A percentile compares a stretch with the other conserved stretches of the same genome.
phyloP scores from a whole-genome alignment of 768 basidiomycete species.

The Cubamyces sp. region DNA sequence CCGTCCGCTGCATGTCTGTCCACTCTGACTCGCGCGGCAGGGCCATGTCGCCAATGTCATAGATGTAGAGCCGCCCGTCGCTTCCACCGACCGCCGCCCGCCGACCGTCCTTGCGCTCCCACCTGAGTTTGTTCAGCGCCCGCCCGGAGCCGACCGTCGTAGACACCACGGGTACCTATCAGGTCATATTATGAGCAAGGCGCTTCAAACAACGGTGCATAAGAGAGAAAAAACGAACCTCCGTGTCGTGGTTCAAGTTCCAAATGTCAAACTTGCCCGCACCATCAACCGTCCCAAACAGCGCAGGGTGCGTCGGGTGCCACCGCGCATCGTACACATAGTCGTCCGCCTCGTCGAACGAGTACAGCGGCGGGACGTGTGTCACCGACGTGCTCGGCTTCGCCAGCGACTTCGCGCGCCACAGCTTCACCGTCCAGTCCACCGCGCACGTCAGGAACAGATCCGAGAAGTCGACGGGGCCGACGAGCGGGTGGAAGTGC shows the following conservation, averaged over 20 bases:
- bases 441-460: slow-evolving; percentile 91
- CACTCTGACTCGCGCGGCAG: slow-evolving; percentile 91
- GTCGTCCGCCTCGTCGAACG: slow-evolving; percentile 97
- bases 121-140: slow-evolving; percentile 93
- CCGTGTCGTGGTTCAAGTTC: slow-evolving; percentile 97
- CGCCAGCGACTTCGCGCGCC: slow-evolving; percentile 80
- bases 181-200: not conserved
- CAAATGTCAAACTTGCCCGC: slow-evolving; percentile 95
- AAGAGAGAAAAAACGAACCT: slow-evolving; percentile 57
- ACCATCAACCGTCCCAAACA: slow-evolving; percentile 94
- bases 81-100: slow-evolving; percentile 89
- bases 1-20: slow-evolving; percentile 88
- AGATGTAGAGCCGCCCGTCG: slow-evolving; percentile 91
- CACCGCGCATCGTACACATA: slow-evolving; percentile 99
- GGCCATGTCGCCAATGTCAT: slow-evolving; percentile 92
- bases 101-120: slow-evolving; percentile 93
- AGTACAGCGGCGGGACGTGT: slow-evolving; percentile 76
- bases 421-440: slow-evolving; percentile 98
- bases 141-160: slow-evolving; percentile 77
- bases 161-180: slow-evolving; percentile 89
- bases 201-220: not conserved
- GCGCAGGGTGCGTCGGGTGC: slow-evolving; percentile 94
- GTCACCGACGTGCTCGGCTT: slow-evolving; percentile 67
- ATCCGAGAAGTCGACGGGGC: slow-evolving; percentile 94
- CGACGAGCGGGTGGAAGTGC: slow-evolving; percentile 90